phyloP scores from a whole-genome alignment of 1,284 basidiomycete species.

The Takashimella koratensis region DNA sequence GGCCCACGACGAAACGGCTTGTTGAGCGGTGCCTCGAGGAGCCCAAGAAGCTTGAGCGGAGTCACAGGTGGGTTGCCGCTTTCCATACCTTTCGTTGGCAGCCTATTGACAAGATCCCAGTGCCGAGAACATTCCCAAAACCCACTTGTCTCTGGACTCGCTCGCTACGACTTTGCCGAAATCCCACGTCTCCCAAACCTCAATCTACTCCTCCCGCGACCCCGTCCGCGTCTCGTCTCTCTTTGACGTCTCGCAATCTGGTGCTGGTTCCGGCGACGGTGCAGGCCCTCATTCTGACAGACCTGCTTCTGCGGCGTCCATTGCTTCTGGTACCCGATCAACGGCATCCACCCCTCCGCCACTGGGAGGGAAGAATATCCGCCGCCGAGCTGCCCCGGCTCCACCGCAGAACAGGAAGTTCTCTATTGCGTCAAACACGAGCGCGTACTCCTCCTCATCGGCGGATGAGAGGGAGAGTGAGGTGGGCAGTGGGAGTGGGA shows the following conservation, averaged over 20 bases:
- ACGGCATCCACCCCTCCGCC: conserved; percentile 8
- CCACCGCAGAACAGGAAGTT: conserved; percentile 29
- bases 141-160: conserved; percentile 31
- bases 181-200: conserved; percentile 13
- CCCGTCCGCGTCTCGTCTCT: conserved; percentile 38
- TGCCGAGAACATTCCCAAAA: conserved; percentile 28
- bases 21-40: conserved; percentile 79
- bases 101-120: conserved; percentile 8
- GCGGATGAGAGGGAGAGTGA: conserved; percentile 1
- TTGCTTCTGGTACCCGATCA: not conserved
- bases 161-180: conserved; percentile 33
- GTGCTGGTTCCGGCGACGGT: not conserved
- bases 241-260: conserved; percentile 26
- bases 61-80: conserved; percentile 26
- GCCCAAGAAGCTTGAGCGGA: conserved; percentile 30
- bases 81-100: not conserved
- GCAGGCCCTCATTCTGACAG: not conserved
- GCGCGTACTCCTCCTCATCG: conserved; percentile 5
- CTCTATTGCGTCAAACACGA: conserved; percentile 12
- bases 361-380: not conserved
- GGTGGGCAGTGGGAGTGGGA: conserved; percentile 4
- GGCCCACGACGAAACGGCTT: conserved; percentile 79
- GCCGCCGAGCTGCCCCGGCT: conserved; percentile 30
- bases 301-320: conserved; percentile 9
- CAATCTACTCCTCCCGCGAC: conserved; percentile 36